A percentile compares a stretch with the other conserved stretches of the same genome.
Evolutionary conservation across 192 early-diverging fungal genomes (phyloP).

Genomic region (Coemansia sp.): DNA sequence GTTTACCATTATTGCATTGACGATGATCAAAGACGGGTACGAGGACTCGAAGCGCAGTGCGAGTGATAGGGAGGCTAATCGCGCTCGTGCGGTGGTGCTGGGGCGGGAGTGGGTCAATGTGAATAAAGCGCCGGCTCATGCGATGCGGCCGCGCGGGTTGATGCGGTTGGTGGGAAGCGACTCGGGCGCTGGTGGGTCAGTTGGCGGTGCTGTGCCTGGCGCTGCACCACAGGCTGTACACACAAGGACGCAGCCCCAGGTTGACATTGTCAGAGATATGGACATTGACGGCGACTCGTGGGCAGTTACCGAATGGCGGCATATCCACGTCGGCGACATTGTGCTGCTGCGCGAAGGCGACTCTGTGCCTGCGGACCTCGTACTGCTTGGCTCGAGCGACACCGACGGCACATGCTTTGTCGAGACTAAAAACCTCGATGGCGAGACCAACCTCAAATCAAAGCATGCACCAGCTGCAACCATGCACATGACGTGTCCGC

Average conservation of each 20-base stretch:
- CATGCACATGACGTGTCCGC: conserved; percentile 53
- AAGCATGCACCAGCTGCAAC: conserved; percentile 68
- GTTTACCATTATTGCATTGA: conserved; percentile 71
- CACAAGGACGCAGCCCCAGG: not conserved
- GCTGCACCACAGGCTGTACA: not conserved
- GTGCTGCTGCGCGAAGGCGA: conserved; percentile 81
- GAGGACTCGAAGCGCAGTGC: conserved; percentile 89
- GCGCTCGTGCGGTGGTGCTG: conserved; percentile 52
- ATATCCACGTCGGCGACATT: conserved; percentile 86
- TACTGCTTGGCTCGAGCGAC: conserved; percentile 83
- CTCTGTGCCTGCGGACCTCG: conserved; percentile 85
- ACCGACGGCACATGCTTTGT: conserved; percentile 82
- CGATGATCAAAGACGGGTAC: conserved; percentile 83
- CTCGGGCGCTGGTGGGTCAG: conserved; percentile 36
- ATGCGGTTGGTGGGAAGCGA: conserved; percentile 52
- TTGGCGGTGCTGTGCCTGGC: conserved; percentile 15
- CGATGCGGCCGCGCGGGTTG: conserved; percentile 36
- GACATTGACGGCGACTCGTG: conserved; percentile 50
- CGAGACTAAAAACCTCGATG: conserved; percentile 98
- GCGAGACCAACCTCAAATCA: conserved; percentile 96
- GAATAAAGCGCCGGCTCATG: conserved; percentile 50
- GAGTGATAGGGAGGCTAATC: conserved; percentile 82
- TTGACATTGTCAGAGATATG: conserved; percentile 10
- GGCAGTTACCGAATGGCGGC: conserved; percentile 73
- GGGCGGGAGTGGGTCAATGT: conserved; percentile 63